A percentile compares a stretch with the other conserved stretches of the same genome.
phyloP scores from a whole-genome alignment of 257 asterid species.

The Fraxinus cuspidata region DNA sequence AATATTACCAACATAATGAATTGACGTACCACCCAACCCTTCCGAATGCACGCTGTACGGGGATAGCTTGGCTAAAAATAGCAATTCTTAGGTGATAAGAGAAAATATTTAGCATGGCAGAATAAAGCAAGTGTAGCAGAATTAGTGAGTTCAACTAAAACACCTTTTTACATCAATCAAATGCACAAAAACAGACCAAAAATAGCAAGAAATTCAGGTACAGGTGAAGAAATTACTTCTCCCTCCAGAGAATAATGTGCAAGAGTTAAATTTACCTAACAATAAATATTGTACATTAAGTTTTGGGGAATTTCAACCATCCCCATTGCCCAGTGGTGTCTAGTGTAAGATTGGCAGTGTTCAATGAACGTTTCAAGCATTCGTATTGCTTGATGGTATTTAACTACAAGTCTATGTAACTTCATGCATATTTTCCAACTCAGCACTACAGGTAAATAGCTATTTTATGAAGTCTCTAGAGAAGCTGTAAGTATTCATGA shows the following conservation, averaged over 20 bases:
- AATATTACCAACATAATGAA: slow-evolving; percentile 80
- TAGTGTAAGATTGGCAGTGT: not conserved
- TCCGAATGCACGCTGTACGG: slow-evolving; percentile 75
- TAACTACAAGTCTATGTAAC: not conserved
- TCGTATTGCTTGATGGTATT: not conserved
- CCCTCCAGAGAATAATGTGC: not conserved
- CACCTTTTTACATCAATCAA: slow-evolving; percentile 10
- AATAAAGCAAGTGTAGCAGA: slow-evolving; percentile 9
- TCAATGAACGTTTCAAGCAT: not conserved
- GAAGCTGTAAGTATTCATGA: slow-evolving; percentile 6
- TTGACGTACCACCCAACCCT: slow-evolving; percentile 95
- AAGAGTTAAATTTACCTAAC: not conserved
- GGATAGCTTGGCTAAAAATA: slow-evolving; percentile 87
- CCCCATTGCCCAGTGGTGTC: not conserved
- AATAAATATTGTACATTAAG: not conserved
- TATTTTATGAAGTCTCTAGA: slow-evolving; percentile 5
- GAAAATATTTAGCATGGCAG: not conserved
- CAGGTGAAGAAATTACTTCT: slow-evolving; percentile 3
- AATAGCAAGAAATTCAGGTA: not conserved
- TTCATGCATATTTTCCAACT: not conserved
- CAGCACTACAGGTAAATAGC: not conserved
- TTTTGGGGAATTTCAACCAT: not conserved
- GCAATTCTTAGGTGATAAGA: slow-evolving; percentile 20
- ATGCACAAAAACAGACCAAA: slow-evolving; percentile 17
- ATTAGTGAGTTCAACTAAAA: not conserved